These are phyloP conservation scores for Xylariaceae sp. DNA, from an alignment of 2,329 filamentous ascomycete species.

Conservation along the genomic window DNA sequence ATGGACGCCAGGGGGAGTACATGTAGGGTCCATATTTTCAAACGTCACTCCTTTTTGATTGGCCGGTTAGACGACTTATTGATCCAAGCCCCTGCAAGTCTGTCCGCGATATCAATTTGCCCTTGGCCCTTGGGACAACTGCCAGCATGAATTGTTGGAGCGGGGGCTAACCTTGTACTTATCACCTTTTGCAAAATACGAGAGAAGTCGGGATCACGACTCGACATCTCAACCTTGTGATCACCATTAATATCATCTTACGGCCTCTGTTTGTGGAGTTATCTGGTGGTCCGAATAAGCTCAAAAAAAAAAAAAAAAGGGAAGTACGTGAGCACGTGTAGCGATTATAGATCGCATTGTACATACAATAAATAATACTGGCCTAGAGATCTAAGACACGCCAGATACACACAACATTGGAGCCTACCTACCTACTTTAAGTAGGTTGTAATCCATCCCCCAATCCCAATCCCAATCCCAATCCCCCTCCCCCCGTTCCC, in stretches of 20 bases:
- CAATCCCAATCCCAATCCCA: neutral
- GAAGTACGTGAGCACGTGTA: too few species aligned
- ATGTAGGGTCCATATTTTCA: conserved; percentile 11
- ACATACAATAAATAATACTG: neutral
- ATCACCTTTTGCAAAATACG: neutral
- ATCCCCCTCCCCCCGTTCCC: too few species aligned
- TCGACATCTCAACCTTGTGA: neutral
- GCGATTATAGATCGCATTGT: neutral
- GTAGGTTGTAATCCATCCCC: too few species aligned
- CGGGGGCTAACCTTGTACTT: neutral
- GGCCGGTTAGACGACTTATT: conserved; percentile 21
- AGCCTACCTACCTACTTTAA: too few species aligned
- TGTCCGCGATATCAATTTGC: conserved; percentile 29
- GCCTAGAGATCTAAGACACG: neutral
- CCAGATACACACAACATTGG: too few species aligned
- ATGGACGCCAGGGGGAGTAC: conserved; percentile 15
- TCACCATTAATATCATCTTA: neutral
- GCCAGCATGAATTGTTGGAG: neutral
- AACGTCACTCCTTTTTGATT: conserved; percentile 29
- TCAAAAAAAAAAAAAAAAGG: too few species aligned
- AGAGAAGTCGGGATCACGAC: neutral
- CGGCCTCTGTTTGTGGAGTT: too few species aligned
- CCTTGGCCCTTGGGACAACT: conserved; percentile 4
- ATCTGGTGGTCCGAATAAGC: too few species aligned
- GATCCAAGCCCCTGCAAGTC: conserved; percentile 23